A percentile compares a stretch with the other conserved stretches of the same genome.
phyloP scores from a whole-genome alignment of 768 basidiomycete genomes.

The Trametes cinnabarina region DNA sequence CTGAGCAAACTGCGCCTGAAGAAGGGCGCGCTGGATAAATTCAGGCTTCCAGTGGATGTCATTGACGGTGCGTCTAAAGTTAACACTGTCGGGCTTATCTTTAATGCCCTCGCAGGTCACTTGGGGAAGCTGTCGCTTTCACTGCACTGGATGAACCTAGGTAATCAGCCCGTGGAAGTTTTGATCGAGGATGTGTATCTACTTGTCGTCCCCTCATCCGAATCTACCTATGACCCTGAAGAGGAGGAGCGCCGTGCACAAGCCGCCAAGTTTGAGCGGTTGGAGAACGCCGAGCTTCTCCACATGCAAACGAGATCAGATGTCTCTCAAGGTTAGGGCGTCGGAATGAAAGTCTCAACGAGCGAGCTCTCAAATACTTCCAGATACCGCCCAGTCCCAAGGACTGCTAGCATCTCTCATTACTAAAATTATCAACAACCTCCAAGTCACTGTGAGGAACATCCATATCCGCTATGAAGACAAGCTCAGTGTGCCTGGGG shows the following conservation, averaged over 20 bases:
- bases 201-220: constrained; percentile 80
- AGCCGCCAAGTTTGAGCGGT: constrained; percentile 82
- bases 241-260: constrained; percentile 85
- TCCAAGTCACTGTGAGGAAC: constrained; percentile 93
- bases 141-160: constrained; percentile 86
- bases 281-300: constrained; percentile 84
- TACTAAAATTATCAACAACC: constrained; percentile 89
- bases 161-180: constrained; percentile 88
- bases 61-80: constrained; percentile 71
- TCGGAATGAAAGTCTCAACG: background rate
- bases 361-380: constrained; percentile 16
- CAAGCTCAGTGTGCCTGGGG: constrained; percentile 87
- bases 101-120: constrained; percentile 50
- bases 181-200: constrained; percentile 93
- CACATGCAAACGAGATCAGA: constrained; percentile 63
- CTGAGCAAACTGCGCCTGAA: constrained; percentile 84
- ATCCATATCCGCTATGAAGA: constrained; percentile 98
- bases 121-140: constrained; percentile 84
- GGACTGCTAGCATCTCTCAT: constrained; percentile 80
- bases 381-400: constrained; percentile 72
- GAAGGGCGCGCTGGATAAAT: constrained; percentile 92
- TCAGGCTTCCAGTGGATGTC: constrained; percentile 92
- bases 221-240: constrained; percentile 65
- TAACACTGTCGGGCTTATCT: background rate
- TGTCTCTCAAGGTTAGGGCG: constrained; percentile 42